Conservation (phyloP, 2,329 filamentous ascomycete species). For the Sarocladiaceae sp. region DNA sequence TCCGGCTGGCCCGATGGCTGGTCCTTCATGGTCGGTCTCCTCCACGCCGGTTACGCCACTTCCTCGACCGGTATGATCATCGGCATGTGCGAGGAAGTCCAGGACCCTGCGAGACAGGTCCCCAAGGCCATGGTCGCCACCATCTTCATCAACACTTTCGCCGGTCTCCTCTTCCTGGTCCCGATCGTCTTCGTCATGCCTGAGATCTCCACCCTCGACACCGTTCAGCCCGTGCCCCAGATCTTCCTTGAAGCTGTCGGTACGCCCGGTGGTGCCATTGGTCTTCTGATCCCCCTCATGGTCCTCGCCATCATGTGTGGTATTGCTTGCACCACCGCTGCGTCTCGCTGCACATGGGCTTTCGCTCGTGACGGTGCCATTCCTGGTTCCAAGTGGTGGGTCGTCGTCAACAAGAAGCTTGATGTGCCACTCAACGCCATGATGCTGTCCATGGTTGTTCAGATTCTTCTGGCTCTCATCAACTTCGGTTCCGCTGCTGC, state of each 20-base stretch:
- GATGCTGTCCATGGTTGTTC: slow-evolving; percentile 65
- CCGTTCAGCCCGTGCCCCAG: slow-evolving; percentile 58
- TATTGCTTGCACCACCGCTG: slow-evolving; percentile 64
- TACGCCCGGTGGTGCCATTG: slow-evolving; percentile 56
- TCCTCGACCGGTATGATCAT: slow-evolving; percentile 79
- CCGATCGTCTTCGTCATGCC: slow-evolving; percentile 67
- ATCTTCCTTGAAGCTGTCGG: slow-evolving; percentile 63
- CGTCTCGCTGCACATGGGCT: slow-evolving; percentile 64
- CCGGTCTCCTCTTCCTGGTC: slow-evolving; percentile 64
- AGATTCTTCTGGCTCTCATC: slow-evolving; percentile 61
- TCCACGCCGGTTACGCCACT: slow-evolving; percentile 70
- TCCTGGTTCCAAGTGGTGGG: slow-evolving; percentile 58
- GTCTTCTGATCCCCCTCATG: slow-evolving; percentile 59
- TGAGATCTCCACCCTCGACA: slow-evolving; percentile 49
- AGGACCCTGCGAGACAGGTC: slow-evolving; percentile 61
- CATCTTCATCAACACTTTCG: slow-evolving; percentile 61
- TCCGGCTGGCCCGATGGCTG: slow-evolving; percentile 69
- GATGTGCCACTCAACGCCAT: slow-evolving; percentile 67
- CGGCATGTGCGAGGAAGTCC: slow-evolving; percentile 72
- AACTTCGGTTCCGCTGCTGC: slow-evolving; percentile 66
- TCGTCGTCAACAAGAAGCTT: slow-evolving; percentile 54
- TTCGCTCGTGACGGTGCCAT: slow-evolving; percentile 69
- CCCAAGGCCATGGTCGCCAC: slow-evolving; percentile 70
- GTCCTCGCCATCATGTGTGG: slow-evolving; percentile 64
- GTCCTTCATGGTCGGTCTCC: slow-evolving; percentile 69